These are phyloP conservation scores for Calonectria naviculata DNA, from an alignment of 2,329 filamentous ascomycete species.

Conservation along the genomic window DNA sequence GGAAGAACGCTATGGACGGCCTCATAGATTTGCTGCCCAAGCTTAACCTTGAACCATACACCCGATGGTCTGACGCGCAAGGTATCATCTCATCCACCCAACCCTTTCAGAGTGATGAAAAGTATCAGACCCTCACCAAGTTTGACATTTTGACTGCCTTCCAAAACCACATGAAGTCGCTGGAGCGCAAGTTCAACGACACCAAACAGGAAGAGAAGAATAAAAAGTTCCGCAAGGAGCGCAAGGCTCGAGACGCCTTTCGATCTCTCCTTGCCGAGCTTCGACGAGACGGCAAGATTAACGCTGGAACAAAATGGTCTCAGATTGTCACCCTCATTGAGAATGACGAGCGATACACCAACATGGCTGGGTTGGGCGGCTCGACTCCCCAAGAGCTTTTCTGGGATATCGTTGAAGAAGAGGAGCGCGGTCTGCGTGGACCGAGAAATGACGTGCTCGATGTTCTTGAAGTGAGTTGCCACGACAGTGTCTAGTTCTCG, in stretches of 20 bases:
- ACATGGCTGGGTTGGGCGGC: slow-evolving; percentile 85
- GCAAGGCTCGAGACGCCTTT: slow-evolving; percentile 87
- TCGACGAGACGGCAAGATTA: slow-evolving; percentile 81
- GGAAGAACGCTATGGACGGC: slow-evolving; percentile 86
- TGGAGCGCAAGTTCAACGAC: slow-evolving; percentile 94
- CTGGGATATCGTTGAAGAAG: slow-evolving; percentile 95
- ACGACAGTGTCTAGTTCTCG: not conserved
- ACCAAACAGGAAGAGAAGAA: slow-evolving; percentile 89
- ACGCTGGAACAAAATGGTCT: slow-evolving; percentile 91
- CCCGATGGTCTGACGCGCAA: slow-evolving; percentile 92
- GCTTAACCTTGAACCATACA: slow-evolving; percentile 90
- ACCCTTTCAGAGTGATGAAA: slow-evolving; percentile 83
- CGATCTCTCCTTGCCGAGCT: slow-evolving; percentile 80
- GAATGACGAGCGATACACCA: slow-evolving; percentile 83
- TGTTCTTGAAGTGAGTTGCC: slow-evolving; percentile 80
- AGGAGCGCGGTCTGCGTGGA: slow-evolving; percentile 86
- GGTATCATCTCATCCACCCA: slow-evolving; percentile 81
- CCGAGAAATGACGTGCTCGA: slow-evolving; percentile 87
- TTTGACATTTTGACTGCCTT: slow-evolving; percentile 93
- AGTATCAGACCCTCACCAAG: slow-evolving; percentile 86
- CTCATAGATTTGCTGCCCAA: slow-evolving; percentile 81
- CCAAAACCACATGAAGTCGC: slow-evolving; percentile 91
- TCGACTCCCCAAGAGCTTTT: slow-evolving; percentile 92
- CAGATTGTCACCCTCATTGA: slow-evolving; percentile 80
- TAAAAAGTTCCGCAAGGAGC: slow-evolving; percentile 81